Base-by-base conservation (phyloP, 140 eudicot species). In the Erigeron philadelphicus region DNA sequence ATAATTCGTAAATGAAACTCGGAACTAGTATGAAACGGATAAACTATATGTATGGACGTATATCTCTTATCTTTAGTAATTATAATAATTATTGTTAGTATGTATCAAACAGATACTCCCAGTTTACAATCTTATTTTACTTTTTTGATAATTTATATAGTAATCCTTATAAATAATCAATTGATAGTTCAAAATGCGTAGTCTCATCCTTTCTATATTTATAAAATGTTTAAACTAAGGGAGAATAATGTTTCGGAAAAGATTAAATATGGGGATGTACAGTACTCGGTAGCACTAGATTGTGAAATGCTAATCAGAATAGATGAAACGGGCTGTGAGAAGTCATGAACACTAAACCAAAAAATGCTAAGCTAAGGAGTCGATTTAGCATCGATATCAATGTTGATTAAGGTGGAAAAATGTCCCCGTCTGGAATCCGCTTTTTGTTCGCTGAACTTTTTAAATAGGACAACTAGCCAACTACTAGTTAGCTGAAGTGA, bases 401-500 rank as follows among this genome's bases (percentile, higher is more conserved):
- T 61, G 9, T 46, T 46, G 23, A 35, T 35, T 17, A 72, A 71
- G 62, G 0, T 71, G 49, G 45, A 58, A 23, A 13, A 31, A 1
- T 45, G 5, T 31, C 23, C 15, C 15, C 48, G 68, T 58, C n/a
- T 70, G 42, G 55, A 44, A 55, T 11, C 15, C 19, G 45, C 56
- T 70, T 38, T 43, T 43, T 18, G 25, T 56, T 18, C n/a, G 45
- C 48, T 10, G 60, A 44, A 48, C 18, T n/a, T 18, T 68, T 4
- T 0, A 9, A 11, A 31, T 44, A 21, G 59, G 59, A n/a, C n/a
- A n/a, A n/a, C 44, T 46, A 9, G 47, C 75, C 44, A 35, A 69
- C n/a, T n/a, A n/a, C n/a, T 40, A 55, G 23, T 49, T 35, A 61
- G 53, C 50, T 53, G 77, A 52, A 73, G 50, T 73, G 57, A 15